phyloP scores from a whole-genome alignment of 2,329 filamentous ascomycete genomes.

The Xylariaceae sp. region DNA sequence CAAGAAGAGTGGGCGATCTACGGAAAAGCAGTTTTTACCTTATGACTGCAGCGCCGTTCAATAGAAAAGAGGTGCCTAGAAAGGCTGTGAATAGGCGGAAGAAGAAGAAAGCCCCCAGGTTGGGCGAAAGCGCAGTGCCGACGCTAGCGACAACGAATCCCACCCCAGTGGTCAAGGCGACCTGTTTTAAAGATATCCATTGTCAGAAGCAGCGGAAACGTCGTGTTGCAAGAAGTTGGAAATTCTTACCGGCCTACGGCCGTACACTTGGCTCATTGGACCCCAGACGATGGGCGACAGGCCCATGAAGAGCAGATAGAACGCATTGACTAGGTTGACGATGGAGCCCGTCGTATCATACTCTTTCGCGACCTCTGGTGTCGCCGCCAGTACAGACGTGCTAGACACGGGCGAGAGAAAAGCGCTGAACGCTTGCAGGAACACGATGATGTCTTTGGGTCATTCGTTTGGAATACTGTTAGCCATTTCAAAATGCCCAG shows the following conservation, averaged over 20 bases:
- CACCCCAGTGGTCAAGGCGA: constrained; percentile 53
- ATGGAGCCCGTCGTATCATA: constrained; percentile 62
- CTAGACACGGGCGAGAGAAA: constrained; percentile 72
- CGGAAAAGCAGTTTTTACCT: constrained; percentile 35
- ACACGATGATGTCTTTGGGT: constrained; percentile 52
- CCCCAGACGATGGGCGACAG: constrained; percentile 66
- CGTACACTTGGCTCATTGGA: constrained; percentile 62
- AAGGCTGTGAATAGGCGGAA: constrained; percentile 71
- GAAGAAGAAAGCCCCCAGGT: constrained; percentile 65
- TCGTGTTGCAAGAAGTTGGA: too few relatives aligned
- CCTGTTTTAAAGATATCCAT: too few relatives aligned
- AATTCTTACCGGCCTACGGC: constrained; percentile 47
- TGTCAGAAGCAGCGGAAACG: too few relatives aligned
- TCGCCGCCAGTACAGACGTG: constrained; percentile 66
- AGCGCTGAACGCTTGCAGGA: constrained; percentile 65
- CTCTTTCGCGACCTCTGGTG: constrained; percentile 65
- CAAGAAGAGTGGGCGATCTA: neutral
- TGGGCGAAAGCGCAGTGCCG: constrained; percentile 66
- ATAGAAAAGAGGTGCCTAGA: constrained; percentile 68
- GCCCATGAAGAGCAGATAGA: constrained; percentile 68
- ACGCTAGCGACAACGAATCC: constrained; percentile 66
- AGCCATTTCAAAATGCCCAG: too few relatives aligned
- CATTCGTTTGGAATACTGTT: too few relatives aligned
- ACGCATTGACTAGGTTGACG: constrained; percentile 68
- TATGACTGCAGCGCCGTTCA: constrained; percentile 65